Conservation (phyloP, 1,284 basidiomycete species). For the Puccinia horiana region DNA sequence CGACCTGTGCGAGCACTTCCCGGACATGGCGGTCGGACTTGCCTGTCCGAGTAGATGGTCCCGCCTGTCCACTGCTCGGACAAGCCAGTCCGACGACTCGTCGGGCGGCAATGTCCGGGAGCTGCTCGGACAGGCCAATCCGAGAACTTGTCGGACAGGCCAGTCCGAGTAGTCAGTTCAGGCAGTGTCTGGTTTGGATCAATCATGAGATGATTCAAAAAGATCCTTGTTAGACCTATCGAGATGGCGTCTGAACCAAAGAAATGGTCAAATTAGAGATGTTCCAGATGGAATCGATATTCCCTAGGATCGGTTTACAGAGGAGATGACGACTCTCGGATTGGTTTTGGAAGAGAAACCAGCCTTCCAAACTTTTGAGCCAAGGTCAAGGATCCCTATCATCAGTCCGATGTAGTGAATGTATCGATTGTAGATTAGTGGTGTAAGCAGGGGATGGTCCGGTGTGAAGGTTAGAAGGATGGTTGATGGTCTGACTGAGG, state of each 20-base stretch:
- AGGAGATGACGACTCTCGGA: constrained; percentile 71
- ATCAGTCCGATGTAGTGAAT: constrained; percentile 78
- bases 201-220: constrained; percentile 75
- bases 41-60: no score
- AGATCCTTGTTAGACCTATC: constrained; percentile 7
- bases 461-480: not conserved
- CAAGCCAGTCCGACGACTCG: no score
- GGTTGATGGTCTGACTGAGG: not conserved
- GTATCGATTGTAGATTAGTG: constrained; percentile 50
- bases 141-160: no score
- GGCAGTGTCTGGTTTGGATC: constrained; percentile 94
- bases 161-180: no score
- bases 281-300: constrained; percentile 55
- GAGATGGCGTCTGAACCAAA: not conserved
- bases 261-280: not conserved
- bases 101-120: no score
- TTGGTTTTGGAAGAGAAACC: constrained; percentile 85
- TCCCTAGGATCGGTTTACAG: constrained; percentile 55
- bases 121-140: no score
- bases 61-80: no score
- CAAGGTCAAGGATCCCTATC: constrained; percentile 80
- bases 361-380: constrained; percentile 80
- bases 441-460: constrained; percentile 5
- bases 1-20: no score
- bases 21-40: no score